Base-by-base conservation (phyloP, 2,329 filamentous ascomycete species). In the Biscogniauxia sp. region DNA sequence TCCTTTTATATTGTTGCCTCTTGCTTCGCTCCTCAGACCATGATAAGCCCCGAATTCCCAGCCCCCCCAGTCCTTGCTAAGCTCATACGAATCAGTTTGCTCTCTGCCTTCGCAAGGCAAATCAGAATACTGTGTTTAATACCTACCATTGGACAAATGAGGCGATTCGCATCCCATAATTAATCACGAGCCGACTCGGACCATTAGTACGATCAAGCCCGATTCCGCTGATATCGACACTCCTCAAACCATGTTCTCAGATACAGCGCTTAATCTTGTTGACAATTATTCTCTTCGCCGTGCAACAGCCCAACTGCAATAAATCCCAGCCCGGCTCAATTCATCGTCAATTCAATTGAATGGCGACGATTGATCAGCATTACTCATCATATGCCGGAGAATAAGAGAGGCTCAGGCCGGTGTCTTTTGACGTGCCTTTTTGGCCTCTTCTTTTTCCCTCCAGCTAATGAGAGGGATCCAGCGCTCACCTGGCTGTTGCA, bases 381-480 rank as follows among this genome's bases (percentile, higher is more conserved):
- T 17, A 45, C 17, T 17, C 17, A 6, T n/a, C 17, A 45, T n/a
- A 2, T 17, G 1, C 50, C 17, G 15, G 50, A 23, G n/a, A 15
- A 13, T 23, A 23, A 19, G 53, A 51, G 20, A 50, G 62, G 20
- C 17, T 60, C 58, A 52, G 63, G 56, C 55, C 64, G 19, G 23
- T 61, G 61, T 60, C 9, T 60, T 64, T 45, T 64, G 62, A 11
- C 58, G 59, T 54, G 58, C 63, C 57, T 66, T 64, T 56, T 62
- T 53, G 55, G 61, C 63, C 50, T 57, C 61, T 45, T 62, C 61
- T 55, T 60, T 62, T 53, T 61, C 53, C 57, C 58, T 62, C 61
- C 59, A 64, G 58, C 61, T 64, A 37, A 66, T 59, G 55, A 62
- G 59, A 8, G 64, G 58, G 51, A 57, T 59, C 64, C 68, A 68